These are phyloP conservation scores for Huiozyma naganishii DNA, from an alignment of 805 yeast species.

Conservation along the genomic window DNA sequence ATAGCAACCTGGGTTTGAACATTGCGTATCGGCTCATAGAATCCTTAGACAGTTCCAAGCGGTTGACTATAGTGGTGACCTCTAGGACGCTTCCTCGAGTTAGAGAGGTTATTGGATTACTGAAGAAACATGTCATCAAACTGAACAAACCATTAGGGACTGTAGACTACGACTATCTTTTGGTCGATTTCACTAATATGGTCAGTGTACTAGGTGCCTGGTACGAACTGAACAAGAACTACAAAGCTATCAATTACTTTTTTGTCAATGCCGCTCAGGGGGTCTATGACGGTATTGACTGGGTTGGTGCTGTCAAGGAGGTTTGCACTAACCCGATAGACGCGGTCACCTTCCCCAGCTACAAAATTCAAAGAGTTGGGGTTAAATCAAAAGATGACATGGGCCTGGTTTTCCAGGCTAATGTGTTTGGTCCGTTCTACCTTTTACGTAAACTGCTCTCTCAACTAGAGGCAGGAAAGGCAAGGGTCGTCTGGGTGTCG, in stretches of 20 bases:
- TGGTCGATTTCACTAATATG: conserved; percentile 88
- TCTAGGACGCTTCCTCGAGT: conserved; percentile 83
- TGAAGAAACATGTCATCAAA: conserved; percentile 35
- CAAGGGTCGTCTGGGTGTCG: conserved; percentile 75
- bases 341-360: conserved; percentile 82
- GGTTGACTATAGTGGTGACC: conserved; percentile 75
- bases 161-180: conserved; percentile 75
- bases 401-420: conserved; percentile 87
- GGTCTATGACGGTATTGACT: conserved; percentile 76
- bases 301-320: conserved; percentile 67
- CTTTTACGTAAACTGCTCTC: conserved; percentile 56
- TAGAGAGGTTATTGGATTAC: conserved; percentile 54
- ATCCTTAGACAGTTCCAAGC: conserved; percentile 38
- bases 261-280: conserved; percentile 89
- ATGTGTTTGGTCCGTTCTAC: conserved; percentile 93
- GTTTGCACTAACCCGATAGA: conserved; percentile 54
- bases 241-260: conserved; percentile 60
- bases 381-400: conserved; percentile 64
- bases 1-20: conserved; percentile 68
- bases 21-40: conserved; percentile 73
- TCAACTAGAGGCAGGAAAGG: conserved; percentile 43
- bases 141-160: conserved; percentile 38
- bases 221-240: conserved; percentile 56
- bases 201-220: conserved; percentile 68
- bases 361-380: conserved; percentile 74